Evolutionary conservation across 257 asterid species (phyloP), one percentile per base, ranked within the genome.

Genomic region (Nicotiana obtusifolia): DNA sequence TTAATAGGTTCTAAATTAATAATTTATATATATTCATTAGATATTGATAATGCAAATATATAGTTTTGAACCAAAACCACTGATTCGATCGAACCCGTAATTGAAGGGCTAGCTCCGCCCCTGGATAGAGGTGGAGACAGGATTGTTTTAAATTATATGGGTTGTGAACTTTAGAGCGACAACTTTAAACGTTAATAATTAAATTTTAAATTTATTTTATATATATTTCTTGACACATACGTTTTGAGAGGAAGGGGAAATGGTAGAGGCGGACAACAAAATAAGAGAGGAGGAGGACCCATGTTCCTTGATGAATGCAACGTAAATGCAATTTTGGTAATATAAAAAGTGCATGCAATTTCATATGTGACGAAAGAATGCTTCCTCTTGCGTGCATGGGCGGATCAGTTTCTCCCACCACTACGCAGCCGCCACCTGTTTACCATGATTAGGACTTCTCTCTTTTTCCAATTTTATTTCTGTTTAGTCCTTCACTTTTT

Each of bases 401-500:
- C 69, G 26, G 90, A 41, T 41, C 49, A 61, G 78, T 83, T 92
- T 85, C 83, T 84, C 85, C 56, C 76, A 67, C 91, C 87, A 86
- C n/a, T 81, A 31, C 62, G 54, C 86, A 87, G 87, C 89, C 87
- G 88, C 89, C 95, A 92, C 89, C 90, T 92, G 92, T 89, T 78
- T 49, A 24, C 37, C 76, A 17, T 54, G 60, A 59, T 53, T 54
- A 53, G 52, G 86, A 86, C 92, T 68, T 82, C 60, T 57, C 78
- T 77, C 24, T 67, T 78, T 80, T 75, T 0, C 31, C 35, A 22
- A 3, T 49, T 82, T 81, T 81, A 52, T 77, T 67, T 20, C 53
- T 69, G 28, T 15, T 60, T 26, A 16, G 54, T 80, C 49, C 3
- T 64, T 76, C 8, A 78, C 28, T 64, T 52, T 35, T 68, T 4